These are phyloP conservation scores for Suillus subalutaceus DNA, from an alignment of 768 basidiomycete genomes.

Conservation along the genomic window DNA sequence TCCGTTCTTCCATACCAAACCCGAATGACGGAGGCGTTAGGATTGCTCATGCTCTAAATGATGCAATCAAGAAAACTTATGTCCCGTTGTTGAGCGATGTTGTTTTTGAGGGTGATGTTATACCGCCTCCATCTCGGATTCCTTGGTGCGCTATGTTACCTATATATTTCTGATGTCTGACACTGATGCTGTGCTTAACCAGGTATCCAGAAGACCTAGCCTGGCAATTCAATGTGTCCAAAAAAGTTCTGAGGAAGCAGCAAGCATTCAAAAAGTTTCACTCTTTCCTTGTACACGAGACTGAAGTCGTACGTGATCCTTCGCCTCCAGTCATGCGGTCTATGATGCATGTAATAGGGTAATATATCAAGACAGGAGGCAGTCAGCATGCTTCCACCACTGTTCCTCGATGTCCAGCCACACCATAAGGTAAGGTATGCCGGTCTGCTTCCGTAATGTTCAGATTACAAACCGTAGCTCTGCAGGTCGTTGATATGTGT, in stretches of 20 bases:
- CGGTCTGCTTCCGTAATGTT: slow-evolving; percentile 1
- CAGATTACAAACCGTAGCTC: slow-evolving; percentile 8
- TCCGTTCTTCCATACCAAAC: not conserved
- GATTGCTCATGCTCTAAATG: slow-evolving; percentile 73
- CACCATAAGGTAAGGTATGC: slow-evolving; percentile 68
- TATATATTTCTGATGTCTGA: not conserved
- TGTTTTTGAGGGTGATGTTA: slow-evolving; percentile 71
- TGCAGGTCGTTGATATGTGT: slow-evolving; percentile 92
- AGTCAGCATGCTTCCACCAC: slow-evolving; percentile 98
- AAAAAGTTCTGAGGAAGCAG: slow-evolving; percentile 82
- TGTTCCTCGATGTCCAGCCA: slow-evolving; percentile 92
- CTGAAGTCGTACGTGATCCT: slow-evolving; percentile 79
- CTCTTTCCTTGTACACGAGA: slow-evolving; percentile 95
- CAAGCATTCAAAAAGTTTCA: slow-evolving; percentile 95
- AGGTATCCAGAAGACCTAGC: slow-evolving; percentile 96
- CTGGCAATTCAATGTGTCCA: slow-evolving; percentile 95
- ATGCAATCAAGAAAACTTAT: slow-evolving; percentile 74
- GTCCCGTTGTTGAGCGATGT: slow-evolving; percentile 76
- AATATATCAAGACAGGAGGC: slow-evolving; percentile 97
- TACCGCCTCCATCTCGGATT: slow-evolving; percentile 82
- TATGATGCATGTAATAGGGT: slow-evolving; percentile 54
- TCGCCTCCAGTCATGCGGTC: not conserved
- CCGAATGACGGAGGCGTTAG: slow-evolving; percentile 37
- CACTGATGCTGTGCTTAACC: not conserved
- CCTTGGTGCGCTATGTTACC: slow-evolving; percentile 61